Base-by-base conservation (phyloP, 805 yeast species). In the Metschnikowia aberdeeniae region DNA sequence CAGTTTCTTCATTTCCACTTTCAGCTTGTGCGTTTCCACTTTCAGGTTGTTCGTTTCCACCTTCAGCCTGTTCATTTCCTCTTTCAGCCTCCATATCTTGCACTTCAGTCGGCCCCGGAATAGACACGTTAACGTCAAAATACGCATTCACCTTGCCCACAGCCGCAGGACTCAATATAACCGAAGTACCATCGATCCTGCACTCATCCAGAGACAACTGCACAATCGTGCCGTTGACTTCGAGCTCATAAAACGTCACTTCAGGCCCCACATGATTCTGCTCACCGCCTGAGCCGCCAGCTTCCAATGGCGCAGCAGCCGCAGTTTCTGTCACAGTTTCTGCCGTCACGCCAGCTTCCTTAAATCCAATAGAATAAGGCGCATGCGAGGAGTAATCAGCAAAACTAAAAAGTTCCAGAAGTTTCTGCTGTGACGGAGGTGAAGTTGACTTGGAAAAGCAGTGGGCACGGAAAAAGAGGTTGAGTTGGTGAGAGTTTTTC, bases 171-270 rank as follows among this genome's bases (percentile, higher is more conserved):
- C 49, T 47, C 22, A 53, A 22, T 31, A 43, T 19, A n/a, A 49
- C 20, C 12, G 30, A 27, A 9, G 47, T 50, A 11, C 34, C 36
- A 1, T 43, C 45, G 24, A 53, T 9, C 8, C 43, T 43, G 36
- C 55, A 53, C 36, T 53, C 56, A 5, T 51, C 31, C 11, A 43
- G 50, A 6, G 48, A 38, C 17, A 53, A 36, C 20, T 38, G 42
- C 30, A 51, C 39, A 4, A 31, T 35, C 11, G 38, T 11, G n/a
- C 47, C 55, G 27, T 40, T 30, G 14, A 41, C 7, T 3, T 36
- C 34, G 19, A 53, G 26, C n/a, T 44, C 49, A 37, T 46, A 53
- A 8, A 26, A 6, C 1, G 13, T 12, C 31, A n/a, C 12, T 1
- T 7, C 31, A 11, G 12, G 13, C 7, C 7, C 13, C 13, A 29